A percentile compares a stretch with the other conserved stretches of the same genome.
Evolutionary conservation across 352 stramenopile genomes (phyloP).

Genomic region (Phytophthora palmivora): DNA sequence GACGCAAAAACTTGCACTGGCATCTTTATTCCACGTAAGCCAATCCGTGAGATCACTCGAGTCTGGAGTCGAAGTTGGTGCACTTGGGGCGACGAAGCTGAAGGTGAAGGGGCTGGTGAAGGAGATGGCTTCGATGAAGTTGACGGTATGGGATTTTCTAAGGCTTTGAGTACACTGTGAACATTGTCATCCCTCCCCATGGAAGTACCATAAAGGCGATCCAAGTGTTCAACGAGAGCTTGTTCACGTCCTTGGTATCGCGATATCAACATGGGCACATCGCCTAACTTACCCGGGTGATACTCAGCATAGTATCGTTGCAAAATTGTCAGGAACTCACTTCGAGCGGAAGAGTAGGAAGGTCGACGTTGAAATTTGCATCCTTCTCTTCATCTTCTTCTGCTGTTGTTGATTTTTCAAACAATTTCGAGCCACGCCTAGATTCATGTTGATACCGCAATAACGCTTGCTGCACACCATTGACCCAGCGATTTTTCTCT

Average conservation of each 20-base stretch:
- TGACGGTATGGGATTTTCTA: conserved; percentile 7
- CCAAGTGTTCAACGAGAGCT: conserved; percentile 64
- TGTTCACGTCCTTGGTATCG: conserved; percentile 59
- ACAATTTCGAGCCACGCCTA: conserved; percentile 25
- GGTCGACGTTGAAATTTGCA: conserved; percentile 4
- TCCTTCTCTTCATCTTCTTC: conserved; percentile 20
- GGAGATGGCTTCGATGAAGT: not conserved
- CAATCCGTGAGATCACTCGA: conserved; percentile 27
- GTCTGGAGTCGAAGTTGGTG: conserved; percentile 23
- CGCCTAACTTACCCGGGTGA: conserved; percentile 63
- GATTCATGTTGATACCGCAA: conserved; percentile 28
- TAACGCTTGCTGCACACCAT: conserved; percentile 62
- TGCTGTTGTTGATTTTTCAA: conserved; percentile 36
- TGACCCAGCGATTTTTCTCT: conserved; percentile 74
- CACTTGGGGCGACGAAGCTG: conserved; percentile 8
- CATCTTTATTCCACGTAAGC: conserved; percentile 49
- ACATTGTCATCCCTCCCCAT: conserved; percentile 48
- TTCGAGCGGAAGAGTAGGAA: conserved; percentile 21
- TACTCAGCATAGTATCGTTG: conserved; percentile 66
- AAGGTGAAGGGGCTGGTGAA: not conserved
- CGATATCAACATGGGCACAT: conserved; percentile 62
- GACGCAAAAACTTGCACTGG: conserved; percentile 45
- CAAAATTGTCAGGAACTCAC: conserved; percentile 45
- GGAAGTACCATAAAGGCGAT: conserved; percentile 69
- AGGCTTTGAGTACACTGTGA: conserved; percentile 31